Base-by-base conservation (phyloP, 352 stramenopile species). In the Globisporangium carolinianum region DNA sequence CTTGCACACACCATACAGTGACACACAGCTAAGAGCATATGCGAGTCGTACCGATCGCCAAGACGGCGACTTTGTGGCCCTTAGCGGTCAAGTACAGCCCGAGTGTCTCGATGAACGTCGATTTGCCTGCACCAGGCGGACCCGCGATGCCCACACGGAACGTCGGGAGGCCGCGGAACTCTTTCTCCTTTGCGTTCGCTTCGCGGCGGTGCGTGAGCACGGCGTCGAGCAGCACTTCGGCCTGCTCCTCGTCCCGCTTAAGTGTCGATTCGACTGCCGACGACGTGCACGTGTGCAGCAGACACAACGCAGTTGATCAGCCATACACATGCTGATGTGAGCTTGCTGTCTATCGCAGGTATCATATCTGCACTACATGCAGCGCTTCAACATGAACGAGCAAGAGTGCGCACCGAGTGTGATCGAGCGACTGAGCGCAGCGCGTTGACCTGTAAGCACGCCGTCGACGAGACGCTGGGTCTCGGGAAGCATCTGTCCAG, bases 81-180 rank as follows among this genome's bases (percentile, higher is more conserved):
- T 83, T 71, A 7, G 73, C 71, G 8, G 96, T 86, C 45, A 98
- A 74, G 52, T 92, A 80, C 50, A 84, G 77, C 4, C 94, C 95
- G 17, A 99, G 74, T n/a, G 80, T 83, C 72, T 99, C 97, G 62
- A 99, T 98, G 57, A 99, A 98, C 10, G 91, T 98, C 43, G 80
- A 97, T 65, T 99, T 99, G 57, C 97, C 97, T n/a, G 91, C 95
- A n/a, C 94, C 92, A 3, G 92, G 93, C 17, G 92, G 89, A 0
- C 92, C 93, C 2, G 87, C 89, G 53, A 98, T 97, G 24, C 92
- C 92, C 1, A 98, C 59, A 36, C 91, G 83, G 57, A 98, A 94
- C 32, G 83, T 87, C 37, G 78, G 62, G 24, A 81, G 58, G 0
- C 41, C 56, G 5, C 45, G 51, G 18, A 66, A 63, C 43, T 60